Conservation (phyloP, 2,329 filamentous ascomycete genomes). For the Claviceps capensis region DNA sequence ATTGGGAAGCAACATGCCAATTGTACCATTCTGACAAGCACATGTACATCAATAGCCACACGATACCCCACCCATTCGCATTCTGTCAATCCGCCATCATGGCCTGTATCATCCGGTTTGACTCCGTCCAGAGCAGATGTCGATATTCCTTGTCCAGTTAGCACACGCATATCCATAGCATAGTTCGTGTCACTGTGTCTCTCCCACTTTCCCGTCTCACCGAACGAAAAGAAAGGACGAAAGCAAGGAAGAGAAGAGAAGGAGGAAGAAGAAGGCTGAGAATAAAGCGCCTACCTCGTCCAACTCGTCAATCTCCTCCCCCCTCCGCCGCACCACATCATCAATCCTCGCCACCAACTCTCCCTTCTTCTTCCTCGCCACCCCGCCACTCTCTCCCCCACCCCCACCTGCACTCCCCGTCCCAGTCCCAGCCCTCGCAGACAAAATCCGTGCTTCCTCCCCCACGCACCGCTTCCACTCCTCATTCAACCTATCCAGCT, state of each 20-base stretch:
- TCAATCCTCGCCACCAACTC: conserved; percentile 12
- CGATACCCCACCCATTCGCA: no score
- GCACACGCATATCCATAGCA: background rate
- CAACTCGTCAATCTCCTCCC: conserved; percentile 12
- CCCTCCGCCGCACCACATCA: conserved; percentile 11
- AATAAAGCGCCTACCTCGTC: conserved; percentile 13
- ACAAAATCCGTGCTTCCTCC: conserved; percentile 11
- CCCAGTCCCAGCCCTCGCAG: conserved; percentile 2
- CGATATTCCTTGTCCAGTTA: conserved; percentile 4
- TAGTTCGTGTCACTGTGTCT: background rate
- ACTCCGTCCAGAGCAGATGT: conserved; percentile 3
- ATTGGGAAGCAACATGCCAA: background rate
- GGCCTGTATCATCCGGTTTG: conserved; percentile 13
- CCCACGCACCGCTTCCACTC: conserved; percentile 16
- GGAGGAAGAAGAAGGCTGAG: no score
- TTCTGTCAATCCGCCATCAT: conserved; percentile 9
- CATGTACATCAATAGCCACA: background rate
- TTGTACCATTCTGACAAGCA: background rate
- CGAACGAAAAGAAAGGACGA: background rate
- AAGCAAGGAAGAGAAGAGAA: background rate
- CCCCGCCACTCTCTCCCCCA: background rate
- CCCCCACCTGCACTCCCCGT: no score
- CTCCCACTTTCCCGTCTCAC: no score
- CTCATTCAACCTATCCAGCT: conserved; percentile 10
- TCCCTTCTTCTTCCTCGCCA: background rate